Base-by-base conservation (phyloP, 331 rosid genomes). In the Cydonia oblonga region DNA sequence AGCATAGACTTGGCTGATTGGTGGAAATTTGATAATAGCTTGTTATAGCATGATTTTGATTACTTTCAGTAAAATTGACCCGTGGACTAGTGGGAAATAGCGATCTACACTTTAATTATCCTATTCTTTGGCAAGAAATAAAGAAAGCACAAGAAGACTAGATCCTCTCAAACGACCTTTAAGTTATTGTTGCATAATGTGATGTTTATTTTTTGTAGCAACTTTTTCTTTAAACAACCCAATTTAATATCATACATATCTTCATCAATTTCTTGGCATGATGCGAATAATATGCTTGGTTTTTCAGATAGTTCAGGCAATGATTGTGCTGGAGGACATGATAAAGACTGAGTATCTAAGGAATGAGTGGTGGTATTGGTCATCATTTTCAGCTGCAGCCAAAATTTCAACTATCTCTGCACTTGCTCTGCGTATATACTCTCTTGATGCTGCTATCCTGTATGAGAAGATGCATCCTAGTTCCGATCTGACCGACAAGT, bases 331-430 rank as follows among this genome's bases (percentile, higher is more conserved):
- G 75, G 99, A 95, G 87, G 97, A 91, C 90, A 86, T 90, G 97
- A 88, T 95, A 65, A 90, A 85, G 91, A 83, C 93, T 1, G 93
- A 90, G 53, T 84, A 88, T 84, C 85, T 95, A n/a, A 88, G 84
- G 85, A 95, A 88, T 90, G 97, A 88, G 72, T 95, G 99, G 99
- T 95, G 97, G 96, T 95, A 95, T 82, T 95, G 99, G 99, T 95
- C 99, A 25, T 91, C 99, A 57, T 90, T 84, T 80, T 87, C 99
- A n/a, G 99, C 96, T 76, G 97, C 99, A 24, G 96, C 93, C 73
- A 88, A 85, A 82, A 87, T 85, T 71, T 87, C 99, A 26, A 89
- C 96, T 3, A 66, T 91, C 69, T 84, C 99, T 66, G 75, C 99
- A 75, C 97, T 95, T 67, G 90, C 99, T 52, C 88, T 95, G 30